A percentile compares a stretch with the other conserved stretches of the same genome.
phyloP scores from a whole-genome alignment of 2,329 filamentous ascomycete species.

The Penicillium glabrum region DNA sequence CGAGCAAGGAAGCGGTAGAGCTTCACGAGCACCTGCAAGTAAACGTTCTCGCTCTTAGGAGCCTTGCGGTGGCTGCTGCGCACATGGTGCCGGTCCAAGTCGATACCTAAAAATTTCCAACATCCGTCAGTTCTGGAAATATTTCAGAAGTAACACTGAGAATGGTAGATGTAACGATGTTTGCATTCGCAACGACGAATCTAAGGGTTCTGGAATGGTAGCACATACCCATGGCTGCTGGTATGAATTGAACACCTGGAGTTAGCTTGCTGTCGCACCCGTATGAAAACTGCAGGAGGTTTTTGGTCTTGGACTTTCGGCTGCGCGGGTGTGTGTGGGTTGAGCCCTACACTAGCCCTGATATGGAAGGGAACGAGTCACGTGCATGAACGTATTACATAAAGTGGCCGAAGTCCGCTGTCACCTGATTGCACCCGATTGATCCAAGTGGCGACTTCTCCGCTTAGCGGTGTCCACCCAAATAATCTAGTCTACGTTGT shows the following conservation, averaged over 20 bases:
- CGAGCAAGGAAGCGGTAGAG: conserved; percentile 95
- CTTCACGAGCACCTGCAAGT: conserved; percentile 96
- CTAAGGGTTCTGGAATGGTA: background rate
- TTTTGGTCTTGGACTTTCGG: conserved; percentile 42
- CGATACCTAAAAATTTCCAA: conserved; percentile 47
- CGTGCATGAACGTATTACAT: background rate
- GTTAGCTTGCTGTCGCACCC: conserved; percentile 44
- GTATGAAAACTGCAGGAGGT: conserved; percentile 37
- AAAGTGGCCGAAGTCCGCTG: background rate
- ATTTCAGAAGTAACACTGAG: background rate
- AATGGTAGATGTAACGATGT: background rate
- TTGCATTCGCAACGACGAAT: background rate
- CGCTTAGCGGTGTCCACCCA: background rate
- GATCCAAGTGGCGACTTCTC: background rate
- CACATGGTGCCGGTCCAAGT: conserved; percentile 63
- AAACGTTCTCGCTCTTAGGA: conserved; percentile 97
- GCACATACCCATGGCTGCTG: conserved; percentile 48
- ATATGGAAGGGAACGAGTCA: conserved; percentile 16
- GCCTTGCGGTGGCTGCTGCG: conserved; percentile 78
- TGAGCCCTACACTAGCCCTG: conserved; percentile 45
- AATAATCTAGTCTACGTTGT: background rate
- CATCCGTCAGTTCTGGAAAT: conserved; percentile 12
- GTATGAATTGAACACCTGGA: conserved; percentile 39
- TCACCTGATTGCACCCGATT: background rate
- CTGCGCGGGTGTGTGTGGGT: conserved; percentile 43